Conservation (phyloP, 1,139 yeast species). For the Geotrichum macrosporum region DNA sequence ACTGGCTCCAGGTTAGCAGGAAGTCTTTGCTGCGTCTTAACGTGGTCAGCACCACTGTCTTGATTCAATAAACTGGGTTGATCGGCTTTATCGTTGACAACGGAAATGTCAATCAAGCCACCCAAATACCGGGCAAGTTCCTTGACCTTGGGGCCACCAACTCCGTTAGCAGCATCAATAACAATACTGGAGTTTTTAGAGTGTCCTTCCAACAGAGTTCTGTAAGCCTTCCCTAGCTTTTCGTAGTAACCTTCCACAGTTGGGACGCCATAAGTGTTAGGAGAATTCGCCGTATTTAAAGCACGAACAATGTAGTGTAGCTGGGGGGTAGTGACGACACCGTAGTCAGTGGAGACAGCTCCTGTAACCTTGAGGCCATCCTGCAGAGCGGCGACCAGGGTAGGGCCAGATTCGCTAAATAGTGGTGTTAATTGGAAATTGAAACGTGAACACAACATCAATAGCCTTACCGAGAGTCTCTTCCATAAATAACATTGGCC, state of each 20-base stretch:
- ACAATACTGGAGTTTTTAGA: slow-evolving; percentile 42
- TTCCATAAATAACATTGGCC: slow-evolving; percentile 51
- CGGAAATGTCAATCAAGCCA: slow-evolving; percentile 41
- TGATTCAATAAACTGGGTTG: slow-evolving; percentile 61
- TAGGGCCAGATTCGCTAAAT: slow-evolving; percentile 60
- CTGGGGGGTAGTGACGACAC: slow-evolving; percentile 87
- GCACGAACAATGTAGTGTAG: slow-evolving; percentile 81
- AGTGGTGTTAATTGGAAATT: slow-evolving; percentile 39
- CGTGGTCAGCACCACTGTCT: slow-evolving; percentile 93
- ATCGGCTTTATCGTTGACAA: slow-evolving; percentile 59
- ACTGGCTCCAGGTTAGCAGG: slow-evolving; percentile 56
- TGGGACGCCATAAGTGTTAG: slow-evolving; percentile 54
- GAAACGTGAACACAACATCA: slow-evolving; percentile 28
- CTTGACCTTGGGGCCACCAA: slow-evolving; percentile 76
- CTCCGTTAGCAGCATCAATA: slow-evolving; percentile 91
- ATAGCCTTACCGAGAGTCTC: slow-evolving; percentile 40
- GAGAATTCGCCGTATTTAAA: slow-evolving; percentile 50
- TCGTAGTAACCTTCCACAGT: slow-evolving; percentile 67
- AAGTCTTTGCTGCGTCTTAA: slow-evolving; percentile 77
- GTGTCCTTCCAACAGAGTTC: slow-evolving; percentile 37
- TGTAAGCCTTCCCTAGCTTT: slow-evolving; percentile 53
- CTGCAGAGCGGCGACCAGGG: slow-evolving; percentile 56
- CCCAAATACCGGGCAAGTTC: slow-evolving; percentile 45
- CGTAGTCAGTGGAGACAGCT: slow-evolving; percentile 53
- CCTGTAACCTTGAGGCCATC: slow-evolving; percentile 57